These are phyloP conservation scores for Umbelopsis ramanniana DNA, from an alignment of 192 early-diverging fungal species.

Conservation along the genomic window DNA sequence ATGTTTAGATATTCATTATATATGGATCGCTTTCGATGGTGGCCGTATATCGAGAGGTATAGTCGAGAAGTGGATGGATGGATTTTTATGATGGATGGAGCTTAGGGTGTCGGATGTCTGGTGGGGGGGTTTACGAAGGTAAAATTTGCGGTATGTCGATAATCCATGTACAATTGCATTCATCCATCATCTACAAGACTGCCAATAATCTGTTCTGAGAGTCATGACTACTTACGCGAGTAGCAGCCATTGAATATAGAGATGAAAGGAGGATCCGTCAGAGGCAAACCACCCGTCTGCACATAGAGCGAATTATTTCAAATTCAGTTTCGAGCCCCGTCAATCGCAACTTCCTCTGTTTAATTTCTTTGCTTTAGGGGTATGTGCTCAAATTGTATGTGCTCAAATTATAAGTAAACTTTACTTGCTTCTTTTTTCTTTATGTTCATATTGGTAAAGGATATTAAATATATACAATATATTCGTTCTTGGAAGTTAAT, in stretches of 20 bases:
- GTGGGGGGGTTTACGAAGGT: not conserved
- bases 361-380: not conserved
- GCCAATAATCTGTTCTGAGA: not conserved
- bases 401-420: no score
- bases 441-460: no score
- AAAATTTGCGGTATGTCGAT: not conserved
- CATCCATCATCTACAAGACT: not conserved
- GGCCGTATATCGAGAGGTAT: not conserved
- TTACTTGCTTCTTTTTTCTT: no score
- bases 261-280: not conserved
- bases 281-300: not conserved
- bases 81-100: not conserved
- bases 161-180: not conserved
- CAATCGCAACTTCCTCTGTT: not conserved
- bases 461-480: no score
- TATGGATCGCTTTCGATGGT: no score
- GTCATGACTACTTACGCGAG: slow-evolving; percentile 18
- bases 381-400: no score
- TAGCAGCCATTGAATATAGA: not conserved
- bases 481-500: no score
- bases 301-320: not conserved
- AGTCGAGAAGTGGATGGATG: not conserved
- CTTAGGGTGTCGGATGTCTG: not conserved
- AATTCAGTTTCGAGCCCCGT: not conserved
- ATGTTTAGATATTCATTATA: no score